Conservation (phyloP, 2,329 filamentous ascomycete species). For the Amauroascus niger region DNA sequence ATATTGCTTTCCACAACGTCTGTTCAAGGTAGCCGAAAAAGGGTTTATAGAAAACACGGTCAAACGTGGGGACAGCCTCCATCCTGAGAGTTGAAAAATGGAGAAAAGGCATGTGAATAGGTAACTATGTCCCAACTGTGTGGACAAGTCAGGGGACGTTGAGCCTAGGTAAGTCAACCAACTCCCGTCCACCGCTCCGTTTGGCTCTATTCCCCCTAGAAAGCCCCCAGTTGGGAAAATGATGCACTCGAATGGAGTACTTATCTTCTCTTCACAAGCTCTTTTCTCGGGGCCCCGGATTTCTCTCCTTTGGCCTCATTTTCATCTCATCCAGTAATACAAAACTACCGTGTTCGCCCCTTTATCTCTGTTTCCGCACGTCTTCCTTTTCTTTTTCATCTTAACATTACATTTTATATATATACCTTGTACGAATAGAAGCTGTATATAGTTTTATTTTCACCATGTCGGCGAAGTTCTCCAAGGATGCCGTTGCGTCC, state of each 20-base stretch:
- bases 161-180: constrained; percentile 3
- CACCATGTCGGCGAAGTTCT: constrained; percentile 79
- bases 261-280: neutral
- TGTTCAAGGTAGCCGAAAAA: neutral
- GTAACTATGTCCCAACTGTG: neutral
- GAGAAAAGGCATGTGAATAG: neutral
- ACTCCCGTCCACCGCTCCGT: no score
- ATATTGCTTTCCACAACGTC: no score
- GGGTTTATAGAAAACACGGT: neutral
- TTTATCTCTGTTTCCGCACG: neutral
- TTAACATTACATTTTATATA: neutral
- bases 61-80: neutral
- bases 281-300: neutral
- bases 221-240: no score
- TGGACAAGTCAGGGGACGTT: neutral
- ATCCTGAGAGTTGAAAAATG: neutral
- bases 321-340: neutral
- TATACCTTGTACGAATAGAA: neutral
- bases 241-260: no score
- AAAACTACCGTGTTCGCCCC: no score
- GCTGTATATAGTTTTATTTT: neutral
- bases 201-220: no score
- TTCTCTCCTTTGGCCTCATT: neutral
- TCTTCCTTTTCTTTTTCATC: neutral
- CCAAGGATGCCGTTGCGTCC: constrained; percentile 71